A percentile compares a stretch with the other conserved stretches of the same genome.
These are phyloP conservation scores for Colletotrichum camelliae DNA, from an alignment of 2,329 filamentous ascomycete species.

Conservation along the genomic window DNA sequence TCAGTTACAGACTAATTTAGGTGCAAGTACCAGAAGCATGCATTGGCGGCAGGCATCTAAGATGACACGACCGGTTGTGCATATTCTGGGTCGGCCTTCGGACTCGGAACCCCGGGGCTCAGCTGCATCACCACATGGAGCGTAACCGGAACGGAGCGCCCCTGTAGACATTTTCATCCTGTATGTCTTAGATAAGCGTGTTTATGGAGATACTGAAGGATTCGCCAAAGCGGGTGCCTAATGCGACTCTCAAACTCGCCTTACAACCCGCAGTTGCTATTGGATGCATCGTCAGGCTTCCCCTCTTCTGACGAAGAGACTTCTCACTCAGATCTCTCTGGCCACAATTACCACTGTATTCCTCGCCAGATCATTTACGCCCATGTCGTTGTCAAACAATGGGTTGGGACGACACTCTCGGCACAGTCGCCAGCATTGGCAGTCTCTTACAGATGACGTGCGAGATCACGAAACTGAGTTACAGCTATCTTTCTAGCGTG, in stretches of 20 bases:
- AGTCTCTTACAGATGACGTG: neutral
- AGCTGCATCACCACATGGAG: neutral
- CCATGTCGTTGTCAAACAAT: neutral
- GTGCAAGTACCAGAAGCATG: neutral
- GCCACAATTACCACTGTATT: neutral
- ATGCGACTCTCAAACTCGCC: neutral
- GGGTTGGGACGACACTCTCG: neutral
- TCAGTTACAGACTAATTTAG: neutral
- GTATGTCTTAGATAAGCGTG: neutral
- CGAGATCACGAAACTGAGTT: neutral
- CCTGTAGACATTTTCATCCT: neutral
- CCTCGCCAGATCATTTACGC: neutral
- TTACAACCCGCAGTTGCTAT: neutral
- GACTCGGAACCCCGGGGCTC: neutral
- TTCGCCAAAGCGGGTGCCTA: neutral
- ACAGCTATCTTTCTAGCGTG: neutral
- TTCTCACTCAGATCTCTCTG: neutral
- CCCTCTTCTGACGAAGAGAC: neutral
- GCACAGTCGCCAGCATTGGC: neutral
- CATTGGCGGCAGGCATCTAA: neutral
- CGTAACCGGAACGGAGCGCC: neutral
- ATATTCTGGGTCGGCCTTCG: neutral
- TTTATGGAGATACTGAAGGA: neutral
- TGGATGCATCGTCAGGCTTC: neutral
- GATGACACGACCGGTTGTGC: neutral